Percentiles rank a stretch among this genome's conserved stretches.
Conservation (phyloP, 805 yeast genomes). For the Diddensiella transvaalensis region DNA sequence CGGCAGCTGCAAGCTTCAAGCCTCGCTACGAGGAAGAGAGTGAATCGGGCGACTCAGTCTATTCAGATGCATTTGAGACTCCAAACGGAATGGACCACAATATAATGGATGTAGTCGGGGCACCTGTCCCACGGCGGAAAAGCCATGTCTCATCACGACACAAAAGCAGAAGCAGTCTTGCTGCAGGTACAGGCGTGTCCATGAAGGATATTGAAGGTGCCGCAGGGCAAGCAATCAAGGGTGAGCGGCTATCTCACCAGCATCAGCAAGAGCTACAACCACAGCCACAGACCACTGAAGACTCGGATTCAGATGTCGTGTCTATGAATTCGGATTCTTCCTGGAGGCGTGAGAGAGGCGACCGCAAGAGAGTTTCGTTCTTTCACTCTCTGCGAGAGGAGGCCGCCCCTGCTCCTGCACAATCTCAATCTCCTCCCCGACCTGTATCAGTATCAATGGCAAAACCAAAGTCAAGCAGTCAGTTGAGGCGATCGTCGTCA, state of each 20-base stretch:
- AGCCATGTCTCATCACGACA: neutral
- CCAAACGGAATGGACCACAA: neutral
- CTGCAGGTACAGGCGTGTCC: neutral
- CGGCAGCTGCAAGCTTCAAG: conserved; percentile 15
- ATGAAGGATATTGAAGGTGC: conserved; percentile 1
- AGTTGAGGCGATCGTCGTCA: neutral
- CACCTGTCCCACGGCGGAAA: neutral
- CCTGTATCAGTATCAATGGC: neutral
- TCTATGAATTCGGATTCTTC: conserved; percentile 26
- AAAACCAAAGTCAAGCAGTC: neutral
- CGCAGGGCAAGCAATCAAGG: neutral
- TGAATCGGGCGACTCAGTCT: conserved; percentile 23
- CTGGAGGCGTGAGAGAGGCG: conserved; percentile 22
- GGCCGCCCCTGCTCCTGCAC: neutral
- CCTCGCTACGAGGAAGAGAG: conserved; percentile 3
- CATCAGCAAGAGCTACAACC: no score
- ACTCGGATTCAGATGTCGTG: conserved; percentile 19
- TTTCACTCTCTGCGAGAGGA: neutral
- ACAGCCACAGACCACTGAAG: conserved; percentile 8
- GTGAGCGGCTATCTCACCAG: neutral
- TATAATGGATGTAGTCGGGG: neutral
- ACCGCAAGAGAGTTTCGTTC: neutral
- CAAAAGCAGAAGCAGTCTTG: neutral
- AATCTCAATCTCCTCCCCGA: neutral
- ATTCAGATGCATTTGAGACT: conserved; percentile 24